Evolutionary conservation across 1,284 basidiomycete species (phyloP), one percentile per base, ranked within the genome.

Genomic region (Ustilago cynodontis): DNA sequence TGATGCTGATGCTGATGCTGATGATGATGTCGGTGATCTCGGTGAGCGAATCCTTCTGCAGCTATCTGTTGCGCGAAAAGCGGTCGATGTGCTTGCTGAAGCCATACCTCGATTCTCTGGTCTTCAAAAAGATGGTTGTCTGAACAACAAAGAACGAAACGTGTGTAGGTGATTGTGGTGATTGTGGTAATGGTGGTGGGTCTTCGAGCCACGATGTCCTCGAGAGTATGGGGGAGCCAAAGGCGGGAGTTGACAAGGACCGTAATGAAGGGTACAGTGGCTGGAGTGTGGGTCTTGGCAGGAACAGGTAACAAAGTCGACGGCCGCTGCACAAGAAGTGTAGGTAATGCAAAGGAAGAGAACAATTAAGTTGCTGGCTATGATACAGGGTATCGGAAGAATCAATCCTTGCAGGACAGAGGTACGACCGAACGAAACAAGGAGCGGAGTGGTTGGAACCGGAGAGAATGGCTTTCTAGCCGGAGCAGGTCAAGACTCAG

Each of bases 21-120:
- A 28, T 13, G 47, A 26, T 26, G 47, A 49, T 9, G 47, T 49
- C 47, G 47, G 22, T n/a, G 51, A 52, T 35, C 51, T 35, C 29
- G 50, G 14, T 26, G 50, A 31, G n/a, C 26, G 16, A 52, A 22
- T 49, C 20, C 26, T 28, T 14, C 24, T 49, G 47, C 26, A 28
- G 4, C 24, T 49, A 49, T 50, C 33, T 26, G 33, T 16, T 49
- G 43, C 51, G 18, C 52, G 43, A 49, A 33, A 55, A 14, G 41
- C 43, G 41, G 51, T 49, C 9, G 50, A 20, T 47, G 51, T 35
- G 16, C 29, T 50, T 59, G 41, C 49, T 9, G 63, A 51, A 58
- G 63, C 50, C 63, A 65, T 65, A 18, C 56, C 56, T 45, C 55
- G 24, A 37, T 6, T 8, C 16, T 33, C 37, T 16, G 24, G 18